Evolutionary conservation across 495 filamentous ascomycete species (phyloP).

Genomic region (Lasiosphaeria ovina): DNA sequence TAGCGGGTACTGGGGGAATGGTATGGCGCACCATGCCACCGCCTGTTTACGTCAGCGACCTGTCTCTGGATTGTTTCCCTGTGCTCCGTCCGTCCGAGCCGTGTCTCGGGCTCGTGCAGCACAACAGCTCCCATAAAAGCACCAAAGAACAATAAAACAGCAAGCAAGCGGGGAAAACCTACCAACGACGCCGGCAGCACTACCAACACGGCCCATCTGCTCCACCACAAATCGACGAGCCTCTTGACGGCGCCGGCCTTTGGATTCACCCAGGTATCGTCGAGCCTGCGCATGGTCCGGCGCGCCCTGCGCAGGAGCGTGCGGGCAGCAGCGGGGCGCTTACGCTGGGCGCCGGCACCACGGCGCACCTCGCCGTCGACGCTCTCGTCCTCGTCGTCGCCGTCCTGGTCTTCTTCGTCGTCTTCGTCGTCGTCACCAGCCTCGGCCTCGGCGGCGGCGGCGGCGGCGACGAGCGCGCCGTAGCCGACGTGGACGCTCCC

Average conservation of each 20-base stretch:
- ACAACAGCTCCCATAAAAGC: neutral
- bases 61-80: neutral
- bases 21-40: slow-evolving; percentile 60
- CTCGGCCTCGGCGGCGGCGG: slow-evolving; percentile 7
- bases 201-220: slow-evolving; percentile 53
- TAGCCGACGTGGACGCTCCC: slow-evolving; percentile 51
- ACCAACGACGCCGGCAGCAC: slow-evolving; percentile 57
- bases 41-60: slow-evolving; percentile 37
- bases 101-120: no score
- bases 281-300: slow-evolving; percentile 39
- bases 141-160: neutral
- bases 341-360: no score
- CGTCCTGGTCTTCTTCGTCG: slow-evolving; percentile 22
- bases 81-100: no score
- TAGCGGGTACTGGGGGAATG: slow-evolving; percentile 59
- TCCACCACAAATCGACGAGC: slow-evolving; percentile 58
- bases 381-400: slow-evolving; percentile 35
- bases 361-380: slow-evolving; percentile 5
- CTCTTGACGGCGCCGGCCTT: slow-evolving; percentile 50
- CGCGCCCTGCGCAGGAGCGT: slow-evolving; percentile 24
- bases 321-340: slow-evolving; percentile 13
- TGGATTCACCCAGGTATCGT: slow-evolving; percentile 56
- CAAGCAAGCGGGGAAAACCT: slow-evolving; percentile 26
- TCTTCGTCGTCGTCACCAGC: slow-evolving; percentile 13
- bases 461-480: slow-evolving; percentile 37